These are phyloP conservation scores for Aspergillus fijiensis DNA, from an alignment of 2,329 filamentous ascomycete genomes.

Conservation along the genomic window DNA sequence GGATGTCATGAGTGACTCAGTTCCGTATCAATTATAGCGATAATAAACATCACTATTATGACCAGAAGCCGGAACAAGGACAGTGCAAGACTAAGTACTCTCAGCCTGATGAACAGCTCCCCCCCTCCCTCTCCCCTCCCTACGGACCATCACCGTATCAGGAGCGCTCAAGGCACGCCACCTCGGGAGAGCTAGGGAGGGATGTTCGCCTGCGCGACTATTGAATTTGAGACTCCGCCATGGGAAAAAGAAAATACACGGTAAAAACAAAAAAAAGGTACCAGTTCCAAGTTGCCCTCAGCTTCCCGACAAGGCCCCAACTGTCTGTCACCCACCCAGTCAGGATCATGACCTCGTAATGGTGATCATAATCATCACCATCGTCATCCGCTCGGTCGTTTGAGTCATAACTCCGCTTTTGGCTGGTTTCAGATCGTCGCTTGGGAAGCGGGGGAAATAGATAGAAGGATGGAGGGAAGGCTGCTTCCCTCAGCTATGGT, in stretches of 20 bases:
- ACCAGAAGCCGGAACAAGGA: no score
- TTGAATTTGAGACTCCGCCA: background rate
- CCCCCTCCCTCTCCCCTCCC: background rate
- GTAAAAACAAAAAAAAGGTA: background rate
- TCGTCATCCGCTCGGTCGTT: background rate
- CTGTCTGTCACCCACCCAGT: background rate
- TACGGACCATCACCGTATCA: constrained; percentile 1
- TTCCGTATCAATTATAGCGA: no score
- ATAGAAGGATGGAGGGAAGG: background rate
- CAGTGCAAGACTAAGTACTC: no score
- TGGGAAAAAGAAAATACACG: background rate
- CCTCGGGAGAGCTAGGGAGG: background rate
- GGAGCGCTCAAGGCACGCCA: background rate
- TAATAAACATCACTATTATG: no score
- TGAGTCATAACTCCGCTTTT: background rate
- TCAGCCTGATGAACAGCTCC: background rate
- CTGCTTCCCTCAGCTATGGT: background rate
- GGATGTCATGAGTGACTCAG: no score
- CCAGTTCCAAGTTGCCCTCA: background rate
- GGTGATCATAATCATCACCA: background rate
- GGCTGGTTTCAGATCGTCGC: background rate
- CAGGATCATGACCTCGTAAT: background rate
- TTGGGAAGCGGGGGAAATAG: background rate
- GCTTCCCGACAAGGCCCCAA: background rate
- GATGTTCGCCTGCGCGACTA: background rate